These are phyloP conservation scores for Rhizomucor miehei DNA, from an alignment of 371 early-diverging fungal genomes.

Conservation along the genomic window DNA sequence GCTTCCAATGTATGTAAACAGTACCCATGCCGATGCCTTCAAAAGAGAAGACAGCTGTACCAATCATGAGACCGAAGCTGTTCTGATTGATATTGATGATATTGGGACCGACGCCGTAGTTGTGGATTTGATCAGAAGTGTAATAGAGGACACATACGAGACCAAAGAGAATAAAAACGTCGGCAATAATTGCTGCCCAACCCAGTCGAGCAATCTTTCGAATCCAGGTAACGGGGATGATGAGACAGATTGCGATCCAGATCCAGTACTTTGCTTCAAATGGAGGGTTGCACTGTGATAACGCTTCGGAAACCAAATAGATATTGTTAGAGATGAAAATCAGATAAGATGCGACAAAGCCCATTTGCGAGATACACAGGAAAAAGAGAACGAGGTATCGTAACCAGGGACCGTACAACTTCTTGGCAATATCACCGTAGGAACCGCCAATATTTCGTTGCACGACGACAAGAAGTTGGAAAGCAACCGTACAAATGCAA, in stretches of 20 bases:
- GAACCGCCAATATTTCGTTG: conserved; percentile 58
- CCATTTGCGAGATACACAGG: conserved; percentile 74
- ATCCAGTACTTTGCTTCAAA: conserved; percentile 61
- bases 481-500: conserved; percentile 23
- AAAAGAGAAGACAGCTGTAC: conserved; percentile 84
- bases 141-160: conserved; percentile 69
- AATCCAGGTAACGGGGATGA: conserved; percentile 79
- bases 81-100: conserved; percentile 41
- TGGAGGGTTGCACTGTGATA: conserved; percentile 55
- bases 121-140: conserved; percentile 52
- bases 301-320: conserved; percentile 57
- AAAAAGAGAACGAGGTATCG: conserved; percentile 61
- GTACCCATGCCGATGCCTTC: conserved; percentile 66
- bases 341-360: conserved; percentile 81
- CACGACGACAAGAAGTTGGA: conserved; percentile 24
- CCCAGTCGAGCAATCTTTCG: conserved; percentile 75
- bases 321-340: conserved; percentile 85
- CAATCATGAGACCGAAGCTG: conserved; percentile 71
- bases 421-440: conserved; percentile 77
- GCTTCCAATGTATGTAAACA: neutral
- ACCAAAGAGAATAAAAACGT: conserved; percentile 76
- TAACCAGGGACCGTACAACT: conserved; percentile 66
- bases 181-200: conserved; percentile 70
- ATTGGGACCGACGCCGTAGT: conserved; percentile 52
- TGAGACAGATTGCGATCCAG: conserved; percentile 58